A percentile compares a stretch with the other conserved stretches of the same genome.
phyloP scores from a whole-genome alignment of 306 rosid genomes.

The Cucurbita pepo region DNA sequence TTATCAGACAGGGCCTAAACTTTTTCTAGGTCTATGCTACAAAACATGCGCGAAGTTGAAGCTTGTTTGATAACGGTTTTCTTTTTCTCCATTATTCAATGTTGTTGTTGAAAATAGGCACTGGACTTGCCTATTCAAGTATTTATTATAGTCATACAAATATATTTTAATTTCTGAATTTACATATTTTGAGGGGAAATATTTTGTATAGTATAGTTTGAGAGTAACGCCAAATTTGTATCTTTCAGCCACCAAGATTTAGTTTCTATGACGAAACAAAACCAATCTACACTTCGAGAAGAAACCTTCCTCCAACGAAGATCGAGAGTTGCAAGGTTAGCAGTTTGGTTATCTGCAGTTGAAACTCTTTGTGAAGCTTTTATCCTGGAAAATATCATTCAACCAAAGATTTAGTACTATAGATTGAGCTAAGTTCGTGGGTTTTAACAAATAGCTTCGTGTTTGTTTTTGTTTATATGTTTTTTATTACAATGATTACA shows the following conservation, averaged over 20 bases:
- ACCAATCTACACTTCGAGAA: constrained; percentile 84
- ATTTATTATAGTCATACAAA: not conserved
- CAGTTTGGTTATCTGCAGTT: not conserved
- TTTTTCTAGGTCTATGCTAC: not conserved
- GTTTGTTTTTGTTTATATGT: too few species aligned
- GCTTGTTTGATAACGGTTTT: not conserved
- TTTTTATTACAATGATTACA: too few species aligned
- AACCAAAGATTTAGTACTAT: too few species aligned
- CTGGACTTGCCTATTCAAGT: not conserved
- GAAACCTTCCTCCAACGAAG: constrained; percentile 85
- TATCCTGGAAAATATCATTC: too few species aligned
- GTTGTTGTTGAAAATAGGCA: not conserved
- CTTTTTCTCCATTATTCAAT: not conserved
- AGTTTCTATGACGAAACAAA: constrained; percentile 74
- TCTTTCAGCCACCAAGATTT: constrained; percentile 40
- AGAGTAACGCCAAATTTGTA: not conserved
- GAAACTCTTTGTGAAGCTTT: too few species aligned
- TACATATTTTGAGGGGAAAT: not conserved
- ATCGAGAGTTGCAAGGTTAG: constrained; percentile 75
- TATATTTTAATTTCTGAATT: not conserved
- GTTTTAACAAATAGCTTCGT: too few species aligned
- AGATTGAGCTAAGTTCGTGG: too few species aligned
- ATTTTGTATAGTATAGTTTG: not conserved
- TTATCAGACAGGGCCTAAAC: too few species aligned
- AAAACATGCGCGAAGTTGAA: not conserved